Evolutionary conservation across 2,329 filamentous ascomycete species (phyloP).

Genomic region (Hymenoscyphus linearis): DNA sequence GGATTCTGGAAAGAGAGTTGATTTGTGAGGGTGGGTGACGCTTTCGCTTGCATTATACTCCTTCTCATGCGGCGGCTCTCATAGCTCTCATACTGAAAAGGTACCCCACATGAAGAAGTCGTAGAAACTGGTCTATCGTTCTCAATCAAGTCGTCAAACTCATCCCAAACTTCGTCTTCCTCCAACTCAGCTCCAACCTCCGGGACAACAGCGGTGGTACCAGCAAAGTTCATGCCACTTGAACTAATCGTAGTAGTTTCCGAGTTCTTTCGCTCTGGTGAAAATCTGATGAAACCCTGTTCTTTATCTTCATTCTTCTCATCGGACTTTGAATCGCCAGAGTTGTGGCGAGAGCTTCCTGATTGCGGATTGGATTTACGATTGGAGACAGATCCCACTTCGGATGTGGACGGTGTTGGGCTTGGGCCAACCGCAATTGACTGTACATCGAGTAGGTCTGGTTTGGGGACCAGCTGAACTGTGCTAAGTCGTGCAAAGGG

Average conservation of each 20-base stretch:
- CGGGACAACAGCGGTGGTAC: conserved; percentile 61
- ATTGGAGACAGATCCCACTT: conserved; percentile 7
- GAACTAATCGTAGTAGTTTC: conserved; percentile 59
- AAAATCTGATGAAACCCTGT: conserved; percentile 68
- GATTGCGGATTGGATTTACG: background rate
- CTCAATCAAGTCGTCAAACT: conserved; percentile 85
- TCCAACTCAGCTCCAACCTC: conserved; percentile 60
- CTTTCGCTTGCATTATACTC: conserved; percentile 20
- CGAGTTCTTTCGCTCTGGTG: conserved; percentile 62
- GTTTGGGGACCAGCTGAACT: conserved; percentile 33
- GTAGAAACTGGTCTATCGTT: conserved; percentile 52
- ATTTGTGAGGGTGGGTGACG: conserved; percentile 21
- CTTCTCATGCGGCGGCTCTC: conserved; percentile 27
- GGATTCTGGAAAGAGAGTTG: conserved; percentile 18
- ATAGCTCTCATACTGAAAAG: conserved; percentile 52
- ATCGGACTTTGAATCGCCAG: conserved; percentile 21
- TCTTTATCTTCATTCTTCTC: conserved; percentile 22
- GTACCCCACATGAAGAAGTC: conserved; percentile 50
- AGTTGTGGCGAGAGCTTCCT: conserved; percentile 15
- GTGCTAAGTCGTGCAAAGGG: conserved; percentile 62
- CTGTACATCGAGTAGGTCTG: conserved; percentile 32
- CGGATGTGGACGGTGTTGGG: conserved; percentile 22
- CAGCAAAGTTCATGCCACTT: conserved; percentile 50
- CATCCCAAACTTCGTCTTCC: conserved; percentile 91
- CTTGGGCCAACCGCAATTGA: conserved; percentile 47